These are phyloP conservation scores for Xylaria hypoxylon DNA, from an alignment of 2,329 filamentous ascomycete genomes.

Conservation along the genomic window DNA sequence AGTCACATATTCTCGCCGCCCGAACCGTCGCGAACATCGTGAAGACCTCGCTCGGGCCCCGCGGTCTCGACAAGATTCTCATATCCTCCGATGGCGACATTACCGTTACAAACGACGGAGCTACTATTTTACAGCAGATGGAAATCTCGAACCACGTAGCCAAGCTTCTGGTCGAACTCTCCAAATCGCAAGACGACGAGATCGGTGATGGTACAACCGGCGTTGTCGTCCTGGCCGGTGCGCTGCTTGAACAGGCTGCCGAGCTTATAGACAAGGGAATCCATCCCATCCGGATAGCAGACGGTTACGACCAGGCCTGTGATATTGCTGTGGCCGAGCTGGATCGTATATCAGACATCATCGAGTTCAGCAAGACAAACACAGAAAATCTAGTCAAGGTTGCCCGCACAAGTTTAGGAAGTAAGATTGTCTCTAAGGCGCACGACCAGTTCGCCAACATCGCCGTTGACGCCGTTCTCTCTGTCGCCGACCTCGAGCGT, in stretches of 20 bases:
- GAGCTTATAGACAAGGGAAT: constrained; percentile 99
- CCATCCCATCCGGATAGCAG: constrained; percentile 97
- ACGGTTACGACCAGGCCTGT: constrained; percentile 97
- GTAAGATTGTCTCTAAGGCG: constrained; percentile 99
- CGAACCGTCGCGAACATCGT: constrained; percentile 97
- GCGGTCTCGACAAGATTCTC: constrained; percentile 98
- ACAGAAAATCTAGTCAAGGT: constrained; percentile 92
- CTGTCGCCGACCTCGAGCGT: constrained; percentile 93
- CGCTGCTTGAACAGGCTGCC: constrained; percentile 93
- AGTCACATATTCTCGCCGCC: constrained; percentile 96
- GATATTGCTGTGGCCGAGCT: constrained; percentile 95
- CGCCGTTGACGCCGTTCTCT: constrained; percentile 95
- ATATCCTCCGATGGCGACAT: constrained; percentile 99
- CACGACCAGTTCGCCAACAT: constrained; percentile 99
- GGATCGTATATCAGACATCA: constrained; percentile 91
- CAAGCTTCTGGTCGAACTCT: constrained; percentile 95
- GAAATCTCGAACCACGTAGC: constrained; percentile 99
- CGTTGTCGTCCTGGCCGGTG: constrained; percentile 94
- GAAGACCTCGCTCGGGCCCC: constrained; percentile 94
- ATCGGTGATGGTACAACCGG: constrained; percentile 98
- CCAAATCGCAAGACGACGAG: constrained; percentile 98
- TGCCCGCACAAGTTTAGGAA: constrained; percentile 93
- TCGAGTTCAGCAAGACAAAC: constrained; percentile 83
- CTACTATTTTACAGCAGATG: constrained; percentile 98
- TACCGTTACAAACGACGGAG: constrained; percentile 98